Base-by-base conservation (phyloP, 2,329 filamentous ascomycete species). In the Fusarium mangiferae region DNA sequence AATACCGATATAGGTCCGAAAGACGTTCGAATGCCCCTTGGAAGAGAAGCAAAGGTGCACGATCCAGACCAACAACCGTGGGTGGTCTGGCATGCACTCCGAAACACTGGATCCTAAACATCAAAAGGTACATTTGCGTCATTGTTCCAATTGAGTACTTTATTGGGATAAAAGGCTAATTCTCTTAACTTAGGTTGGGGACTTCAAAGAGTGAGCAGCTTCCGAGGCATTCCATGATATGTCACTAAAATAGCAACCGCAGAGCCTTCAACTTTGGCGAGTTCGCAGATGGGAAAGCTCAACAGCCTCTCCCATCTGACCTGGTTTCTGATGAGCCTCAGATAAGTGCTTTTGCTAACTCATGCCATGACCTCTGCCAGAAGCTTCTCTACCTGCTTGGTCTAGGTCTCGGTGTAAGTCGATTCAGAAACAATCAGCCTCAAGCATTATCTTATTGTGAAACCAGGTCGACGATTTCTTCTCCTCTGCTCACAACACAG, bases 261-360 rank as follows among this genome's bases (percentile, higher is more conserved):
- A 96, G 95, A 85, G 94, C 93, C 42, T 96, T 98, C 87, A 99
- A 98, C 84, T 93, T 98, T 79, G 94, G 92, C 73, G 90, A 94
- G 76, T 97, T 96, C 80, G 80, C 85, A 65, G 76, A 90, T 71
- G 88, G 90, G 75, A 90, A 91, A 82, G 88, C 93, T 20, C 90
- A 92, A 70, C 96, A 98, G 81, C 92, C 93, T 14, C 86, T 98
- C 3, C 95, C 96, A 0, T 78, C 85, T 3, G 86, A 89, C 13
- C 86, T 98, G 5, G 80, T 84, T 22, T 75, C 86, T 3, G 86
- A 93, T 69, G 88, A 93, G 78, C 77, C 85, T 12, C 86, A 91
- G 24, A 86, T 98, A 69, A 84, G 85, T 61, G 82, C 85, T 44
- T 98, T 98, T 82, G 87, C 91, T 66, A 83, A 86, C 41, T 86